Conservation (phyloP, 768 basidiomycete species). For the Tephrocybe sp. region DNA sequence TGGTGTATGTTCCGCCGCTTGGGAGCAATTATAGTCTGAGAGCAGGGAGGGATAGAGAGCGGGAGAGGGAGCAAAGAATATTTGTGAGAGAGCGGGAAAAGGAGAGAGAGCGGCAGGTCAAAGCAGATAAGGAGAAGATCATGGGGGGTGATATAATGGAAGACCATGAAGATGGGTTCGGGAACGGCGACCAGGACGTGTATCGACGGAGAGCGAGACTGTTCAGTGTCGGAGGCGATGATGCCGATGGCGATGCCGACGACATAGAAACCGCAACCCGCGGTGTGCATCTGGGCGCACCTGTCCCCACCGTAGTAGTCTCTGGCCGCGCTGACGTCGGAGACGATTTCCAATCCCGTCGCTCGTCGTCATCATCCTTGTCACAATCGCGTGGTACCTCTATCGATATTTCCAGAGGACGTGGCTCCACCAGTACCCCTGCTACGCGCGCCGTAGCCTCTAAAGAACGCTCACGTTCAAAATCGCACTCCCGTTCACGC, state of each 20-base stretch:
- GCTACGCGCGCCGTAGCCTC: constrained; percentile 5
- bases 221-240: constrained; percentile 20
- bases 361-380: constrained; percentile 15
- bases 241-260: constrained; percentile 13
- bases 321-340: constrained; percentile 60
- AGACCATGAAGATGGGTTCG: constrained; percentile 23
- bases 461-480: constrained; percentile 21
- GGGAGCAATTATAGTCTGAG: constrained; percentile 35
- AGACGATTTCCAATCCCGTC: constrained; percentile 40
- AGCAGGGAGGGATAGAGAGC: constrained; percentile 18
- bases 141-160: constrained; percentile 20
- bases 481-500: constrained; percentile 34
- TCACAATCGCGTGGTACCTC: constrained; percentile 7
- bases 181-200: constrained; percentile 19
- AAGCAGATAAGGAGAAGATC: constrained; percentile 6
- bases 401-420: constrained; percentile 9
- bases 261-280: constrained; percentile 13
- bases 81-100: constrained; percentile 20
- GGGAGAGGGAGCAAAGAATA: constrained; percentile 21
- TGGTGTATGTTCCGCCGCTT: constrained; percentile 68
- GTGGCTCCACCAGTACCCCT: constrained; percentile 12
- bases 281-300: constrained; percentile 13
- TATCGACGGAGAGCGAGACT: constrained; percentile 15
- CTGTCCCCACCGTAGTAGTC: constrained; percentile 22
- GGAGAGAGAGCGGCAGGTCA: constrained; percentile 13